phyloP scores from a whole-genome alignment of 495 filamentous ascomycete genomes.

The Cercophora samala region DNA sequence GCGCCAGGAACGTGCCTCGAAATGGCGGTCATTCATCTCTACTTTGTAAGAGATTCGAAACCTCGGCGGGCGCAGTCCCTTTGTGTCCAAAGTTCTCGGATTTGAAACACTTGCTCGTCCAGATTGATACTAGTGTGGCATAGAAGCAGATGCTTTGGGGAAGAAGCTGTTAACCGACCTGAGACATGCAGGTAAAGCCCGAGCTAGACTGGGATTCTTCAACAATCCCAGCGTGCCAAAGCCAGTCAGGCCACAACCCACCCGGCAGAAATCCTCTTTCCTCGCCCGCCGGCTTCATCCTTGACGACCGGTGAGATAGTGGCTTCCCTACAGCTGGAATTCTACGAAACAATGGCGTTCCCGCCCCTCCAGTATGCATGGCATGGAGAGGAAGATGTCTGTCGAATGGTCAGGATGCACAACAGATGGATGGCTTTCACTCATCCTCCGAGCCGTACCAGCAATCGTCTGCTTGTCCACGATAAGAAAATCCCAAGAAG shows the following conservation, averaged over 20 bases:
- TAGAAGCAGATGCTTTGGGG: background rate
- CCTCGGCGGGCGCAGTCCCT: background rate
- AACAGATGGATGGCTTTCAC: background rate
- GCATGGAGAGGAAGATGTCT: background rate
- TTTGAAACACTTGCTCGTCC: background rate
- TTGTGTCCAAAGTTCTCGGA: background rate
- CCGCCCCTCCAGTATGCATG: conserved; percentile 5
- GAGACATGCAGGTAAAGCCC: conserved; percentile 14
- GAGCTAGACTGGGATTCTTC: conserved; percentile 4
- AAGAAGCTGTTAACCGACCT: conserved; percentile 11
- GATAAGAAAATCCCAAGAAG: background rate
- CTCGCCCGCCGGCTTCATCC: no score
- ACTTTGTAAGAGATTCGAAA: background rate
- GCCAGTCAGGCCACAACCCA: background rate
- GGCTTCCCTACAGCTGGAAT: background rate
- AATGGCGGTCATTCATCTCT: background rate
- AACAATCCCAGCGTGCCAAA: background rate
- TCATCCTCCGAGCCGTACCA: background rate
- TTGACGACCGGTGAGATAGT: conserved; percentile 10
- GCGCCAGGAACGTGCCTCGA: background rate
- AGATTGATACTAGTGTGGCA: background rate
- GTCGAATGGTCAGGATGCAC: background rate
- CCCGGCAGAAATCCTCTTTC: background rate
- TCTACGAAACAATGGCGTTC: conserved; percentile 2
- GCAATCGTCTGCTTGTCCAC: background rate